Conservation (phyloP, 768 basidiomycete genomes). For the Porpolomopsis calyptriformis region DNA sequence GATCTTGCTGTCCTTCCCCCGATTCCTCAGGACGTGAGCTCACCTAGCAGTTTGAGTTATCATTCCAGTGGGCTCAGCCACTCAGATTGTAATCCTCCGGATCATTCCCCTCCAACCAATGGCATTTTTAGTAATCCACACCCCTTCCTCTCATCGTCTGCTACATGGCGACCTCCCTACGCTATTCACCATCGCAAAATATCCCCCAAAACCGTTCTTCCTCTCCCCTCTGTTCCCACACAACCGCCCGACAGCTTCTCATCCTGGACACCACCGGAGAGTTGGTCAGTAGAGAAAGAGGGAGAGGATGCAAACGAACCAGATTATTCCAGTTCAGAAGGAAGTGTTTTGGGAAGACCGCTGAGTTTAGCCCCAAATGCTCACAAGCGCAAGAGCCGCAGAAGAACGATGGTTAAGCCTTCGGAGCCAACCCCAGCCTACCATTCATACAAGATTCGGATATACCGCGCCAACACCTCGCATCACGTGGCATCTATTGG, state of each 20-base stretch:
- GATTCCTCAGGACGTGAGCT: slow-evolving; percentile 22
- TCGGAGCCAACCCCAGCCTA: slow-evolving; percentile 5
- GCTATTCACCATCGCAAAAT: slow-evolving; percentile 28
- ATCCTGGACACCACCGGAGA: slow-evolving; percentile 63
- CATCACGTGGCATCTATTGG: slow-evolving; percentile 62
- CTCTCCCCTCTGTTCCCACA: neutral
- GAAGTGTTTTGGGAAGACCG: slow-evolving; percentile 15
- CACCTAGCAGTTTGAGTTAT: slow-evolving; percentile 30
- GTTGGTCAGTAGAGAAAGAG: slow-evolving; percentile 59
- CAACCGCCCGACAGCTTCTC: slow-evolving; percentile 15
- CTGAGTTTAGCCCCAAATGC: neutral
- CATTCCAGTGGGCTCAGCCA: slow-evolving; percentile 19
- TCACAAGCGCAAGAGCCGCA: slow-evolving; percentile 4
- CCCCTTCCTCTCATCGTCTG: slow-evolving; percentile 26
- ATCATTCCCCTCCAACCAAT: slow-evolving; percentile 21
- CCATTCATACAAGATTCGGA: slow-evolving; percentile 50
- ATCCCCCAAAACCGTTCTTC: slow-evolving; percentile 39
- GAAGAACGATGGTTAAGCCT: slow-evolving; percentile 7
- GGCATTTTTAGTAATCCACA: slow-evolving; percentile 23
- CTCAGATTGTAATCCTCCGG: slow-evolving; percentile 19
- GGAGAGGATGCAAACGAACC: slow-evolving; percentile 29
- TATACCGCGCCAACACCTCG: slow-evolving; percentile 64
- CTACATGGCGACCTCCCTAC: slow-evolving; percentile 15
- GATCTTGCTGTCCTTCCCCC: slow-evolving; percentile 29
- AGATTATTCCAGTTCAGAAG: slow-evolving; percentile 35